Percentiles rank a stretch among this genome's conserved stretches.
Evolutionary conservation across 2,329 filamentous ascomycete species (phyloP).

Genomic region (Trichoderma citrinoviride): DNA sequence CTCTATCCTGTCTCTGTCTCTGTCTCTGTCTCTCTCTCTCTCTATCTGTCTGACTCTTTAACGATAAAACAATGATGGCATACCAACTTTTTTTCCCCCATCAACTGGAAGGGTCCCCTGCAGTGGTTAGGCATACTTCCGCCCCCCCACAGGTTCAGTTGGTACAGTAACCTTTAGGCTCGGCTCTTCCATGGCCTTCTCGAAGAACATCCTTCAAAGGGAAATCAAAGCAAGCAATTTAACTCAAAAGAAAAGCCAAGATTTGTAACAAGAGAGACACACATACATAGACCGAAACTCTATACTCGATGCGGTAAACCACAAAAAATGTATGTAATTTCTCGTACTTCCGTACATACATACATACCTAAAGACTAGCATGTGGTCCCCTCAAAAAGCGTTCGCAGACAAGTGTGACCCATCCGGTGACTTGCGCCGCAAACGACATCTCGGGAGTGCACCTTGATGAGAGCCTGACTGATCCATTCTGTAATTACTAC

Average conservation of each 20-base stretch:
- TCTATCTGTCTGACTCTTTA: background rate
- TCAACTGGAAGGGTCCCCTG: too few relatives aligned
- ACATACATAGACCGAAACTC: too few relatives aligned
- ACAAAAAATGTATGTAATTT: too few relatives aligned
- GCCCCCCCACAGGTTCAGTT: background rate
- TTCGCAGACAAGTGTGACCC: background rate
- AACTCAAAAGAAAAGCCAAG: background rate
- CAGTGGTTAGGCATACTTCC: conserved; percentile 6
- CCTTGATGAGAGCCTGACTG: conserved; percentile 11
- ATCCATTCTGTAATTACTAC: too few relatives aligned
- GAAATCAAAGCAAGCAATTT: background rate
- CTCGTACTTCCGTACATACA: too few relatives aligned
- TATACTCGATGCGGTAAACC: too few relatives aligned
- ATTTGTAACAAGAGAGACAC: too few relatives aligned
- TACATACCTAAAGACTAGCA: too few relatives aligned
- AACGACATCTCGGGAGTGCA: background rate
- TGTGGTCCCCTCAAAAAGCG: background rate
- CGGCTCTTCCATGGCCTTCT: conserved; percentile 3
- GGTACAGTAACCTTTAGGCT: background rate
- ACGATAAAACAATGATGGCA: conserved; percentile 11
- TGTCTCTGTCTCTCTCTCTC: background rate
- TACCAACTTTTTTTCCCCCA: background rate
- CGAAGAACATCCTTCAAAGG: background rate
- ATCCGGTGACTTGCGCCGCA: conserved; percentile 10
- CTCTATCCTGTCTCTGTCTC: too few relatives aligned